phyloP scores from a whole-genome alignment of 139 green algal species.

The Coelastrella sp. region DNA sequence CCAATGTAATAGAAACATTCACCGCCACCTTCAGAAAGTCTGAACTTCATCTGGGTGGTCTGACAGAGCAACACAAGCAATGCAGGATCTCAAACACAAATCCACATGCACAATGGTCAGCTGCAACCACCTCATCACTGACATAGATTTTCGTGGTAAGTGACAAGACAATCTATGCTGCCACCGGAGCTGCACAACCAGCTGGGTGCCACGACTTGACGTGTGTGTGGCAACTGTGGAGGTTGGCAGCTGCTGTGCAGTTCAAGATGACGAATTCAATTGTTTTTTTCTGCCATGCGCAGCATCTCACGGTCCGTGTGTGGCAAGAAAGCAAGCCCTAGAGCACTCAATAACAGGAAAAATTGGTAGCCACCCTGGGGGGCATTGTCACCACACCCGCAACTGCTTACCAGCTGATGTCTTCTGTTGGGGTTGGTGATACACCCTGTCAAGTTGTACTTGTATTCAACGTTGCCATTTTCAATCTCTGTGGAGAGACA shows the following conservation, averaged over 20 bases:
- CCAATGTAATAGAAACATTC: slow-evolving; percentile 87
- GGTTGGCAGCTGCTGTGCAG: no score
- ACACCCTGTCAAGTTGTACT: slow-evolving; percentile 71
- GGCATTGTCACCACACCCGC: background rate
- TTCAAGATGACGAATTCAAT: no score
- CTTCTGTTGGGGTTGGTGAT: slow-evolving; percentile 72
- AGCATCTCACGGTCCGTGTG: no score
- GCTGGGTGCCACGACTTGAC: no score
- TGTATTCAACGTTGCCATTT: slow-evolving; percentile 89
- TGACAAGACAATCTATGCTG: no score
- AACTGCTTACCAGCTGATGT: slow-evolving; percentile 86
- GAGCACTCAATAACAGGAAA: background rate
- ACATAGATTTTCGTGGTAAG: no score
- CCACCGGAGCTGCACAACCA: no score
- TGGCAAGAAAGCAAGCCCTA: background rate
- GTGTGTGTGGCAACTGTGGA: no score
- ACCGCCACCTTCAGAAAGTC: slow-evolving; percentile 84
- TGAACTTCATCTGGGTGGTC: slow-evolving; percentile 91
- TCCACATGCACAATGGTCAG: background rate
- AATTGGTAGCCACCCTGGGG: background rate
- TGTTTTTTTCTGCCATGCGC: no score
- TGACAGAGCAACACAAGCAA: slow-evolving; percentile 17
- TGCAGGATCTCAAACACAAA: background rate
- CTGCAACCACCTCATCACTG: background rate
- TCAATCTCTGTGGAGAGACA: slow-evolving; percentile 76